Conservation (phyloP, 2,329 filamentous ascomycete genomes). For the Chaetomiaceae sp. region DNA sequence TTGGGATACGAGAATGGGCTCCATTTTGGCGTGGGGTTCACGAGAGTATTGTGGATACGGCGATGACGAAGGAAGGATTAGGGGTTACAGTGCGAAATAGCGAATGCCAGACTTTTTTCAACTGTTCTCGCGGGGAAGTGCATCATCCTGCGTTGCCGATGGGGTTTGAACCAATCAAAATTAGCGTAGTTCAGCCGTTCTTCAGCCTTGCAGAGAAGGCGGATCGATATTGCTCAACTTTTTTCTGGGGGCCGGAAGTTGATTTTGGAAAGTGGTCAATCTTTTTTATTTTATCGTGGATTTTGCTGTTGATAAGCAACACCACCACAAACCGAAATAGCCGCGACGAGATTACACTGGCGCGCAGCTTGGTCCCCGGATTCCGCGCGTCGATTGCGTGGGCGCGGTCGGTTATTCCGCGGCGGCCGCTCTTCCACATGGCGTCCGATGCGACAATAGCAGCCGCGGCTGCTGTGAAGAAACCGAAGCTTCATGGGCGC, state of each 20-base stretch:
- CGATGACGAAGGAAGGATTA: no score
- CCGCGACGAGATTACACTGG: conserved; percentile 10
- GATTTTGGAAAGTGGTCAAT: not conserved
- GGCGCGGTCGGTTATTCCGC: not conserved
- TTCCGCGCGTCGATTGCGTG: conserved; percentile 14
- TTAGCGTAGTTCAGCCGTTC: not conserved
- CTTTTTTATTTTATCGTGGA: not conserved
- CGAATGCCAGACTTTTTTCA: no score
- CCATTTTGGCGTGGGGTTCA: not conserved
- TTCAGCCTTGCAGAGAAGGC: conserved; percentile 26
- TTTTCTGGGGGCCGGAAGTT: no score
- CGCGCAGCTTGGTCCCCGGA: conserved; percentile 1
- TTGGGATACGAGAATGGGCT: not conserved
- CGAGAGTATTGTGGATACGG: not conserved
- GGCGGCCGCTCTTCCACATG: conserved; percentile 11
- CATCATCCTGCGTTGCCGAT: conserved; percentile 13
- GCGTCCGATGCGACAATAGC: conserved; percentile 15
- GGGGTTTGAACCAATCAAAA: conserved; percentile 8
- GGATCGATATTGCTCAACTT: not conserved
- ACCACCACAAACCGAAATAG: not conserved
- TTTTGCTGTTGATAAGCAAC: not conserved
- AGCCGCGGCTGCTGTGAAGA: conserved; percentile 10
- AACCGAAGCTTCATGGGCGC: conserved; percentile 69
- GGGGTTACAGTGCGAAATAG: not conserved
- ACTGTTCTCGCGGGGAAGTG: conserved; percentile 8